Evolutionary conservation across 495 filamentous ascomycete species (phyloP).

Genomic region (Podospora appendiculata): DNA sequence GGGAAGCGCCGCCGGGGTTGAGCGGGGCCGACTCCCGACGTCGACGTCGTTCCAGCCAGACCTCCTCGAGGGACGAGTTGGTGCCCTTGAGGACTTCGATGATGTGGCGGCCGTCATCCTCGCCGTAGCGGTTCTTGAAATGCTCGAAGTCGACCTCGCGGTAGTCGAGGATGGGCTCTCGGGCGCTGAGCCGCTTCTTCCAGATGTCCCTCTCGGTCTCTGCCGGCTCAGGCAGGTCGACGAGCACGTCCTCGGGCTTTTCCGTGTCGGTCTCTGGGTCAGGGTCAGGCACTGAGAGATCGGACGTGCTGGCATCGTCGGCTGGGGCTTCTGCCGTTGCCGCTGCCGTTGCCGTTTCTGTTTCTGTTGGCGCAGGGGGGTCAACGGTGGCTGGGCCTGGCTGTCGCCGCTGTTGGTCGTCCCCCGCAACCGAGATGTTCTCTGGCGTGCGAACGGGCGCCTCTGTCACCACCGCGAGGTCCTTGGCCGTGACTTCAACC

Average conservation of each 20-base stretch:
- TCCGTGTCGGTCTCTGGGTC: neutral
- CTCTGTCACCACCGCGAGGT: too few relatives aligned
- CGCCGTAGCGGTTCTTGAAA: conserved; percentile 17
- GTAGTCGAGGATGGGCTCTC: neutral
- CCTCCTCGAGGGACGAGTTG: neutral
- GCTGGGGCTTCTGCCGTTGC: too few relatives aligned
- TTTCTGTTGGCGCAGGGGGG: too few relatives aligned
- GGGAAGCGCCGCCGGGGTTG: neutral
- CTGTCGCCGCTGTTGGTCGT: too few relatives aligned
- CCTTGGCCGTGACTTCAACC: too few relatives aligned
- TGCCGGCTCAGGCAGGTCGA: neutral
- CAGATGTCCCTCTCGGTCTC: neutral
- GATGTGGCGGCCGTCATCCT: conserved; percentile 1
- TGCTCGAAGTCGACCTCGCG: conserved; percentile 8
- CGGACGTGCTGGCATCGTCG: too few relatives aligned
- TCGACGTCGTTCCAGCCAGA: neutral
- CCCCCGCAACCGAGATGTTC: too few relatives aligned
- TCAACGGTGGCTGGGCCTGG: too few relatives aligned
- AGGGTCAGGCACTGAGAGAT: neutral
- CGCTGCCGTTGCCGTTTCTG: too few relatives aligned
- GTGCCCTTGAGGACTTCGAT: conserved; percentile 12
- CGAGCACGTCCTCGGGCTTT: neutral
- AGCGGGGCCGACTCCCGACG: too few relatives aligned
- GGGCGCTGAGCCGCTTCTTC: neutral
- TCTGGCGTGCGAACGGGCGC: too few relatives aligned